Base-by-base conservation (phyloP, 1,284 basidiomycete species). In the Austroboletus rostrupii region DNA sequence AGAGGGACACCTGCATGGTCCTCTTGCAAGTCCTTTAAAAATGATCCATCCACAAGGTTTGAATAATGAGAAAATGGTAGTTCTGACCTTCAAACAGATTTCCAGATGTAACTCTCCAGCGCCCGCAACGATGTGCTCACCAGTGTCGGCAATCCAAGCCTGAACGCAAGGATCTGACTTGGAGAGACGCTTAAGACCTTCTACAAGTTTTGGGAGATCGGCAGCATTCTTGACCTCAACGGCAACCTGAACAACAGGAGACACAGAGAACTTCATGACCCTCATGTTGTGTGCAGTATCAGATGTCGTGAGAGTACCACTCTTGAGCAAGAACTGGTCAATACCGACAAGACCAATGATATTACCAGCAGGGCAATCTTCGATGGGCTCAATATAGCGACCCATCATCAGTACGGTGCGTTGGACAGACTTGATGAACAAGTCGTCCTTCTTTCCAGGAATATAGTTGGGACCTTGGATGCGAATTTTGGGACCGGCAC, bases 391-490 rank as follows among this genome's bases (percentile, higher is more conserved):
- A 68, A 98, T 90, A 73, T 91, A 90, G 73, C 97, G 92, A 75
- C 97, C 97, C 97, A 99, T 99, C 97, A 99, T 99, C 72, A 99
- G 83, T 52, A 99, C 92, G 52, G 97, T 99, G 62, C 97, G 92
- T 78, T 99, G 97, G 64, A 99, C 87, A 49, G 95, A 92, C 83
- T 99, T 99, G 79, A 98, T 70, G 75, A 97, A 98, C 53, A 97
- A 78, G 75, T 99, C 97, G 3, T 97, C 92, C 82, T 99, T 99
- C 87, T 96, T 97, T 66, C 97, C 97, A 50, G 97, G 96, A 55
- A 94, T 62, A 75, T 97, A 99, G 85, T 99, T 99, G 63, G 96
- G 97, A 47, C 97, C 97, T 77, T 99, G 97, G 68, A 99, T 99
- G 69, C 97, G 94, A 76, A 98, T 87, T 80, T 99, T 99, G 69